Conservation (phyloP, 2,329 filamentous ascomycete genomes). For the Aspergillus unguis region DNA sequence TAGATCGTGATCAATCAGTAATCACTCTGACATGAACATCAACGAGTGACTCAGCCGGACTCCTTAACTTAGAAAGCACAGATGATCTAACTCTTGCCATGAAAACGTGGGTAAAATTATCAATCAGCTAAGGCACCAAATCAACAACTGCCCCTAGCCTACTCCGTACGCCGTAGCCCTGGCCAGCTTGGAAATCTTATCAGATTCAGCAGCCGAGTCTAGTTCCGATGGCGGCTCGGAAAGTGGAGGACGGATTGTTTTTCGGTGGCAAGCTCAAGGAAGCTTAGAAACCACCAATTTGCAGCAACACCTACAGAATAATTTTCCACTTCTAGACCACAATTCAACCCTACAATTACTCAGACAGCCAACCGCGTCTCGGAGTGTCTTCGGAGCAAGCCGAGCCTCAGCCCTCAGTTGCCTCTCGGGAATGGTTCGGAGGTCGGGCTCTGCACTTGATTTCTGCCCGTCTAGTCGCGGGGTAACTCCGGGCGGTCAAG, state of each 20-base stretch:
- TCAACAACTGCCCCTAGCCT: no score
- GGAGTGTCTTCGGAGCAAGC: background rate
- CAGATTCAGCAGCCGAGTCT: constrained; percentile 12
- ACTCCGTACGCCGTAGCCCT: background rate
- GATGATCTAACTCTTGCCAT: no score
- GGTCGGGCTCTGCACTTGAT: background rate
- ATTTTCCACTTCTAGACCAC: background rate
- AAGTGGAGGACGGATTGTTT: background rate
- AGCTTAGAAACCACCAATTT: background rate
- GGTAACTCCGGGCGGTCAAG: background rate
- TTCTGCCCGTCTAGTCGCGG: background rate
- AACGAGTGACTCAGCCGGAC: background rate
- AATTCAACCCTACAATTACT: background rate
- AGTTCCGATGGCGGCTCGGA: constrained; percentile 6
- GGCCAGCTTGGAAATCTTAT: constrained; percentile 15
- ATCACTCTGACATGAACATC: background rate
- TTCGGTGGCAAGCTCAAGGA: constrained; percentile 1
- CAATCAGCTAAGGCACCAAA: no score
- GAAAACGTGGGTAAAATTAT: no score
- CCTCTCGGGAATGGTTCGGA: background rate
- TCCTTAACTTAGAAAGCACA: background rate
- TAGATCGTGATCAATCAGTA: background rate
- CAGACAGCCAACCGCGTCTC: background rate
- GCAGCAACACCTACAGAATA: background rate
- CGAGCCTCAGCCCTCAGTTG: background rate